Conservation (phyloP, 2,329 filamentous ascomycete genomes). For the Fusarium compactum region DNA sequence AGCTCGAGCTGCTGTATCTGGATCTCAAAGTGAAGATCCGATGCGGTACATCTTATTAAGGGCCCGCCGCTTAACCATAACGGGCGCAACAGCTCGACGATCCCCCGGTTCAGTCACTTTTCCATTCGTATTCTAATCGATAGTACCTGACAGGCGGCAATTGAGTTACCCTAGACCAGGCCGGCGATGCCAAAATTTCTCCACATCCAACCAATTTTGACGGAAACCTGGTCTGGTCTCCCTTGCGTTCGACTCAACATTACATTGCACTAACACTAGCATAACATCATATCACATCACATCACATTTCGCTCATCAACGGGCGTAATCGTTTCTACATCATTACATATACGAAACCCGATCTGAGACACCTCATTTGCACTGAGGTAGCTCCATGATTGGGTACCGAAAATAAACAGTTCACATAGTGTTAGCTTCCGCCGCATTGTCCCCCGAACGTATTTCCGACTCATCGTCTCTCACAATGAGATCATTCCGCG, state of each 20-base stretch:
- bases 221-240: conserved; percentile 21
- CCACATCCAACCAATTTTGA: conserved; percentile 29
- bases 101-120: conserved; percentile 8
- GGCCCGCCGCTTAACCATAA: conserved; percentile 35
- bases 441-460: conserved; percentile 6
- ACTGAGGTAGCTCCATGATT: conserved; percentile 12
- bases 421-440: conserved; percentile 9
- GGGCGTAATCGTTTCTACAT: neutral
- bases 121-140: conserved; percentile 16
- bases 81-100: neutral
- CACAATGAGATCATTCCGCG: conserved; percentile 42
- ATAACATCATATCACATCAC: conserved; percentile 15
- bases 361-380: neutral
- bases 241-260: conserved; percentile 33
- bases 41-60: conserved; percentile 31
- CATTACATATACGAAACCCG: conserved; percentile 14
- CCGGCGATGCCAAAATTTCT: conserved; percentile 19
- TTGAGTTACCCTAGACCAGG: conserved; percentile 34
- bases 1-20: conserved; percentile 9
- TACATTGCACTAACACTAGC: conserved; percentile 16
- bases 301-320: conserved; percentile 24
- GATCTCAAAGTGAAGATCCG: conserved; percentile 28
- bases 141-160: conserved; percentile 23
- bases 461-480: conserved; percentile 20
- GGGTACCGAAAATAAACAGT: conserved; percentile 1